Evolutionary conservation across 208 protist species (phyloP).

Genomic region (Phytomonas sp.): DNA sequence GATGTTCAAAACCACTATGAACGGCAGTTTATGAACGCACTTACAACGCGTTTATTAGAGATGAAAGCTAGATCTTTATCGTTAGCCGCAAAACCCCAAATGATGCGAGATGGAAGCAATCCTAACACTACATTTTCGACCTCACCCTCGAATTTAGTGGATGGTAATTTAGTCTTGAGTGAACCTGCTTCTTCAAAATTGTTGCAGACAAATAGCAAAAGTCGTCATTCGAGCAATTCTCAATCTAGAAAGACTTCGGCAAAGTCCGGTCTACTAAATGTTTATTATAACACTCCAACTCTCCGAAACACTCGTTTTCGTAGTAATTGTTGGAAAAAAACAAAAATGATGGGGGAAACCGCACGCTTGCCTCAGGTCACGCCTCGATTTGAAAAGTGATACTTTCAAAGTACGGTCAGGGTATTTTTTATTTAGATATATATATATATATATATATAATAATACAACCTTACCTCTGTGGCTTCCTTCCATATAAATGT

Average conservation of each 20-base stretch:
- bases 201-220: background rate
- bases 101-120: background rate
- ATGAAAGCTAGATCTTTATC: background rate
- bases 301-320: background rate
- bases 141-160: background rate
- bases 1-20: conserved; percentile 57
- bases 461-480: too few relatives aligned
- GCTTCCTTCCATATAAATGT: too few relatives aligned
- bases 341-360: background rate
- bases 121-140: background rate
- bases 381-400: background rate
- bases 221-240: background rate
- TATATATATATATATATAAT: too few relatives aligned
- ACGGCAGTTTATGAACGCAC: conserved; percentile 20
- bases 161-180: background rate
- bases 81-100: background rate
- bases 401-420: background rate
- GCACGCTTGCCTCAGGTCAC: background rate
- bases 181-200: background rate
- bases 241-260: background rate
- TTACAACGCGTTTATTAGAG: background rate
- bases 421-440: background rate
- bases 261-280: background rate
- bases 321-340: background rate
- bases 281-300: background rate